A percentile compares a stretch with the other conserved stretches of the same genome.
Conservation (phyloP, 345 rosid species). For the Hibiscus trionum region DNA sequence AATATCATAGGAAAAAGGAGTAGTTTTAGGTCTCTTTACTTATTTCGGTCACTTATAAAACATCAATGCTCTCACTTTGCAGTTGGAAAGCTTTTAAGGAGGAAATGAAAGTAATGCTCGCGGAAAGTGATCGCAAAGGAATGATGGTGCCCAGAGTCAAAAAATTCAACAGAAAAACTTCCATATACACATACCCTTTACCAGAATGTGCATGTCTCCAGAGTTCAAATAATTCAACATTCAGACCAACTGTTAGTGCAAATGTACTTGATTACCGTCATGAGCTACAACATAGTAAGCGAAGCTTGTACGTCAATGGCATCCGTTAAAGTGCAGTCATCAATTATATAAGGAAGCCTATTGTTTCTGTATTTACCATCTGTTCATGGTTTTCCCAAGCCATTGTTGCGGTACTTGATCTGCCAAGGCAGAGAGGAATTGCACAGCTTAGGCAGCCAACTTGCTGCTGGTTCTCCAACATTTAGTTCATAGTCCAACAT, state of each 20-base stretch:
- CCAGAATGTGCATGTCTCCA: conserved; percentile 83
- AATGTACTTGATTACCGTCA: conserved; percentile 4
- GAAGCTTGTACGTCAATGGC: too few species aligned
- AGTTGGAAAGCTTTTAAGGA: conserved; percentile 72
- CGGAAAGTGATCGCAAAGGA: conserved; percentile 81
- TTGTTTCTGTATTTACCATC: conserved; percentile 7
- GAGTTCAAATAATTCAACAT: conserved; percentile 38
- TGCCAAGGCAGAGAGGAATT: conserved; percentile 11
- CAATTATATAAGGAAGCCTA: neutral
- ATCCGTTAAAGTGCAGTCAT: conserved; percentile 8
- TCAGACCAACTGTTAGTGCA: conserved; percentile 18
- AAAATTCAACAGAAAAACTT: conserved; percentile 80
- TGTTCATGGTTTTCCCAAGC: neutral
- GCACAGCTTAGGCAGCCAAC: neutral
- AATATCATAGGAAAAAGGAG: neutral
- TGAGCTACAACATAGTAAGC: conserved; percentile 11
- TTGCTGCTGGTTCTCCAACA: conserved; percentile 16
- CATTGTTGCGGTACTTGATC: neutral
- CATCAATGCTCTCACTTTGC: conserved; percentile 23
- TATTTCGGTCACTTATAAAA: neutral
- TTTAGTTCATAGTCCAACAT: conserved; percentile 1
- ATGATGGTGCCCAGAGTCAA: conserved; percentile 68
- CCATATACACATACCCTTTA: conserved; percentile 75
- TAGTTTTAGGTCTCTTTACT: neutral
- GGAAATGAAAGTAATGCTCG: conserved; percentile 60